Percentiles rank a stretch among this genome's conserved stretches.
Evolutionary conservation across 179 eudicot genomes (phyloP).

Genomic region (Corrigiola litoralis): DNA sequence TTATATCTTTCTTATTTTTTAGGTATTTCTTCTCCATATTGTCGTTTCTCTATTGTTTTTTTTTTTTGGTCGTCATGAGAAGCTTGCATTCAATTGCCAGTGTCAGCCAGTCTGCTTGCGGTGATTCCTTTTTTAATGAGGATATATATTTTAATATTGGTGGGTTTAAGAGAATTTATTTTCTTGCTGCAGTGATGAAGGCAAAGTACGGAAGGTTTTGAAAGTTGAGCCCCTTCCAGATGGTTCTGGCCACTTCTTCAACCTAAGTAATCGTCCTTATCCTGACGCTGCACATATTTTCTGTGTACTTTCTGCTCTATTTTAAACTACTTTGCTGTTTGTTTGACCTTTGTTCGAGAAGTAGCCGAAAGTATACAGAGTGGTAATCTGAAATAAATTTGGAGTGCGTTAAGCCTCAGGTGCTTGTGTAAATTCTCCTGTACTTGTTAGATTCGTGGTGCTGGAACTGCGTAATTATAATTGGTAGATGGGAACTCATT

Average conservation of each 20-base stretch:
- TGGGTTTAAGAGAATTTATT: background rate
- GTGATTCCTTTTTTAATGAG: no score
- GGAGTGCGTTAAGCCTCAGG: background rate
- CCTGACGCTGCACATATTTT: background rate
- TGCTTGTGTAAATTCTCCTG: background rate
- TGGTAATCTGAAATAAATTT: no score
- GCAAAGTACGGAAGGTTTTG: slow-evolving; percentile 88
- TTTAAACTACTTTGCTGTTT: background rate
- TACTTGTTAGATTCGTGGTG: background rate
- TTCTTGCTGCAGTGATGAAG: slow-evolving; percentile 76
- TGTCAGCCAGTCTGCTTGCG: background rate
- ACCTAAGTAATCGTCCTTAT: slow-evolving; percentile 56
- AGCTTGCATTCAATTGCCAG: background rate
- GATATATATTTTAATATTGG: background rate
- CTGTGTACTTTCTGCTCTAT: background rate
- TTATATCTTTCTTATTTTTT: background rate
- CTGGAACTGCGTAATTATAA: background rate
- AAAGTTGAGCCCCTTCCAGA: slow-evolving; percentile 97
- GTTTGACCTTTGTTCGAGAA: no score
- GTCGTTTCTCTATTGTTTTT: background rate
- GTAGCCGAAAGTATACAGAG: no score
- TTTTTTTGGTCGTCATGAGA: background rate
- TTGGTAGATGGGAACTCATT: background rate
- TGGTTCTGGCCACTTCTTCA: slow-evolving; percentile 95
- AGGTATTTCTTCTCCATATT: background rate